Base-by-base conservation (phyloP, 768 basidiomycete genomes). In the Neoboletus brunneissimus region DNA sequence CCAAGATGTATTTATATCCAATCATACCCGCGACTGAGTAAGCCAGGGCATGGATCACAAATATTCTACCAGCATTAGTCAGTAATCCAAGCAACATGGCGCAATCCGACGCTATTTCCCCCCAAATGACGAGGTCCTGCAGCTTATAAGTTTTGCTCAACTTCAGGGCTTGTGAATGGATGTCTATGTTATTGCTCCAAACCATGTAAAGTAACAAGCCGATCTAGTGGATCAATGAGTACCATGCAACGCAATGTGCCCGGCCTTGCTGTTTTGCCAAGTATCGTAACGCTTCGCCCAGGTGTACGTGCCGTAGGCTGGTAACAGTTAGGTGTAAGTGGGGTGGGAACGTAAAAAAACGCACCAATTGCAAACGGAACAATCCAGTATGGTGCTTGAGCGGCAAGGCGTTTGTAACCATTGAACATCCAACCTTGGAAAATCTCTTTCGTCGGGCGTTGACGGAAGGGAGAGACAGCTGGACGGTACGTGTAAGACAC, bases 381-480 rank as follows among this genome's bases (percentile, higher is more conserved):
- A 51, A 83, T 77, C 74, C 88, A 91, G 77, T 94, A 94, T 41
- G 90, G 76, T 32, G 84, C 76, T 68, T 94, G 88, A 54, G 78
- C 77, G 40, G 85, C 83, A 50, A 93, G 71, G 59, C 94, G 85
- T 52, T 80, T 81, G 79, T 86, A 89, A 37, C 92, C 94, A 74
- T 93, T 93, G 81, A 94, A 91, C 64, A 93, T 69, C 79, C 91
- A 96, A 62, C 74, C 83, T 53, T 80, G 79, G 67, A 94, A 69
- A 66, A 86, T 82, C 53, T 88, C 78, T 47, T 88, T 85, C 41
- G 86, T 82, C 18, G 89, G 84, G 56, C 83, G 85, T 61, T 88
- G 82, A 70, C 87, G 85, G 77, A 82, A 89, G 9, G 92, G 89
- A n/a, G 94, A 94, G 60, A 94, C 66, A 61, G 81, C 94, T 97